Conservation (phyloP, 2,329 filamentous ascomycete species). For the Colletotrichum euphorbiae region DNA sequence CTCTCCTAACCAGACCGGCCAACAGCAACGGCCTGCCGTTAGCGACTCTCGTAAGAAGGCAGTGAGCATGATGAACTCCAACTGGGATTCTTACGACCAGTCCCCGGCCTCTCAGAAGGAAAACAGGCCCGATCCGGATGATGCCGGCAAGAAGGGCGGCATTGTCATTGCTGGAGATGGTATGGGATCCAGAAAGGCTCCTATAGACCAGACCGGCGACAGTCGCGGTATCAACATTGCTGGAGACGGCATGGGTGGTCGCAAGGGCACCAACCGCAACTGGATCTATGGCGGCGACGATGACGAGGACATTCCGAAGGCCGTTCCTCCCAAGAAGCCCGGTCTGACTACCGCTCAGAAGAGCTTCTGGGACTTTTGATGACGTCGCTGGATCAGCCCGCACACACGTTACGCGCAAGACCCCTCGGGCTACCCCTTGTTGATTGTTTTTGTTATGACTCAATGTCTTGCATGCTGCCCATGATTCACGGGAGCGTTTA, state of each 20-base stretch:
- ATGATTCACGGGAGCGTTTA: constrained; percentile 48
- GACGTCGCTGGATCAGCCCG: neutral
- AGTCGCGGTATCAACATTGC: constrained; percentile 58
- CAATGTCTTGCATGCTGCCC: constrained; percentile 48
- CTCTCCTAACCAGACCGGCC: constrained; percentile 62
- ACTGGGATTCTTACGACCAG: constrained; percentile 67
- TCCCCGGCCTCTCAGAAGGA: constrained; percentile 66
- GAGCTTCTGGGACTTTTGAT: constrained; percentile 62
- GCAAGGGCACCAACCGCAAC: constrained; percentile 63
- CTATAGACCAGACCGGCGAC: constrained; percentile 46
- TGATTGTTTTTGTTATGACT: constrained; percentile 43
- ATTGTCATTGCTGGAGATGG: constrained; percentile 70
- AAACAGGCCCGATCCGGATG: constrained; percentile 52
- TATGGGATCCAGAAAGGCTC: constrained; percentile 70
- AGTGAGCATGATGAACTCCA: constrained; percentile 78
- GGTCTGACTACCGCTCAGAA: constrained; percentile 47
- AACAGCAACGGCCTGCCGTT: constrained; percentile 55
- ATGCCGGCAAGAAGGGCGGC: constrained; percentile 33
- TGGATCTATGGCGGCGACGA: constrained; percentile 70
- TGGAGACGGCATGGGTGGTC: constrained; percentile 76
- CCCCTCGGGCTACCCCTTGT: constrained; percentile 20
- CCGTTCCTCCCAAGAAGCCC: constrained; percentile 54
- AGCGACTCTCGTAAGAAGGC: constrained; percentile 74
- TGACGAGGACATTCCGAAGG: constrained; percentile 51
- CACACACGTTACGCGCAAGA: constrained; percentile 20